A percentile compares a stretch with the other conserved stretches of the same genome.
phyloP scores from a whole-genome alignment of 805 yeast species.

The Lachancea meyersii region DNA sequence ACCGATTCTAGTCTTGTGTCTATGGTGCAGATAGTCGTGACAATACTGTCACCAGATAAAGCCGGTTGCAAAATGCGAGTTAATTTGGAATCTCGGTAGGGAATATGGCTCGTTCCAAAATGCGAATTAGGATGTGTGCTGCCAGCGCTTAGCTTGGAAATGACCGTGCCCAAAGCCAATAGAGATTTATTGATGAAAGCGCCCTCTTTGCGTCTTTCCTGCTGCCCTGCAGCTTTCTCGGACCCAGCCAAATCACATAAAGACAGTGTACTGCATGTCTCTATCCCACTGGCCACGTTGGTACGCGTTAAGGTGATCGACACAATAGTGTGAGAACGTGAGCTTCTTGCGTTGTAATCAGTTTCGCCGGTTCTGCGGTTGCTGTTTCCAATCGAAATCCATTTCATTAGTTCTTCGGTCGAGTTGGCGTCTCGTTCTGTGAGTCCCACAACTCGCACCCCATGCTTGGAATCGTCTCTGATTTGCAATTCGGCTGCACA shows the following conservation, averaged over 20 bases:
- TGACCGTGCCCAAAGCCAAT: conserved; percentile 87
- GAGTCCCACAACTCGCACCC: conserved; percentile 71
- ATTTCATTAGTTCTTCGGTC: conserved; percentile 52
- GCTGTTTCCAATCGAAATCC: conserved; percentile 64
- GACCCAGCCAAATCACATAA: conserved; percentile 96
- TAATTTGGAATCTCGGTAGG: conserved; percentile 88
- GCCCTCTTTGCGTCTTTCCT: conserved; percentile 88
- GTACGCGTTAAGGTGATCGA: conserved; percentile 52
- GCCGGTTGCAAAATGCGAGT: conserved; percentile 91
- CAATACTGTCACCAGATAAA: conserved; percentile 76
- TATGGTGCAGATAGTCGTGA: conserved; percentile 81
- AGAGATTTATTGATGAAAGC: conserved; percentile 87
- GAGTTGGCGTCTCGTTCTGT: conserved; percentile 51
- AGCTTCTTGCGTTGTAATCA: conserved; percentile 79
- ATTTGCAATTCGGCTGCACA: conserved; percentile 52
- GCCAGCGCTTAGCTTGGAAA: conserved; percentile 57
- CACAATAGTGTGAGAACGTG: conserved; percentile 88
- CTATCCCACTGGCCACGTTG: conserved; percentile 36
- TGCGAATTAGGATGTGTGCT: conserved; percentile 15
- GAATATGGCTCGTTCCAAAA: conserved; percentile 57
- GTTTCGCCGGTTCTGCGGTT: conserved; percentile 80
- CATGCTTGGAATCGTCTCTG: conserved; percentile 67
- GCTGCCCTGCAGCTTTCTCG: conserved; percentile 64
- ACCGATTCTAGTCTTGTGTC: conserved; percentile 54
- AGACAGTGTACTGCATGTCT: conserved; percentile 56